phyloP scores from a whole-genome alignment of 768 basidiomycete species.

The Rhodotorula toruloides region DNA sequence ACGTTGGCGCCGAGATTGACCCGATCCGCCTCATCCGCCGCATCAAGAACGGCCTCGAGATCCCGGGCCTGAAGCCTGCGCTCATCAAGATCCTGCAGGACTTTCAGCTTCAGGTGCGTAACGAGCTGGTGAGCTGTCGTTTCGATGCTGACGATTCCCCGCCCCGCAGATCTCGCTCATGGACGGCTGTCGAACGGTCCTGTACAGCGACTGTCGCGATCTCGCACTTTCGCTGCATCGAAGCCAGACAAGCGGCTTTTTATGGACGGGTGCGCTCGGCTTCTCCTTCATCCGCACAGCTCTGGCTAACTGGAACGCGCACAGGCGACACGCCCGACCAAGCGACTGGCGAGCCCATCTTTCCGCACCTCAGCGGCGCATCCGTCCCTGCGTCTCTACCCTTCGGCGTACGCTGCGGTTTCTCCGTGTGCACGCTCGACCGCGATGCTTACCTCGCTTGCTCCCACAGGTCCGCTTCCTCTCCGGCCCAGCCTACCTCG shows the following conservation, averaged over 20 bases:
- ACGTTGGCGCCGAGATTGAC: conserved; percentile 87
- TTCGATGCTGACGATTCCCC: rapidly evolving
- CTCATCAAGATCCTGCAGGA: conserved; percentile 95
- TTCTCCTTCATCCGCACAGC: too few relatives aligned
- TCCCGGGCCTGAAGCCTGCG: conserved; percentile 87
- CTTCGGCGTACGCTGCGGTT: conserved; percentile 15
- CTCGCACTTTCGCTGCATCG: conserved; percentile 64
- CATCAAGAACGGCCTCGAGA: conserved; percentile 93
- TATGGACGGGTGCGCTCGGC: conserved; percentile 57
- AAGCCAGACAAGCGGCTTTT: conserved; percentile 74
- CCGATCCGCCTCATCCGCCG: conserved; percentile 88
- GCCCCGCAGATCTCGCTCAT: conserved; percentile 74
- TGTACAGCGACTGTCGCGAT: conserved; percentile 73
- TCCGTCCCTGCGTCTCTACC: conserved; percentile 19
- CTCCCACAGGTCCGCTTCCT: conserved; percentile 38
- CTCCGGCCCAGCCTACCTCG: conserved; percentile 33
- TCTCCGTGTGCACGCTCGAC: background rate
- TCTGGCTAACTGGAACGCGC: background rate
- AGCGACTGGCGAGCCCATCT: conserved; percentile 34
- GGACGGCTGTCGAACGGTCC: conserved; percentile 82
- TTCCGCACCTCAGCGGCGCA: conserved; percentile 25
- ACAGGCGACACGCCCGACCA: conserved; percentile 33
- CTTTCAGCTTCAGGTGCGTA: conserved; percentile 67
- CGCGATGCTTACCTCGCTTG: background rate
- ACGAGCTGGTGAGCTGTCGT: background rate